Evolutionary conservation across 2,329 filamentous ascomycete species (phyloP), one percentile per base, ranked within the genome.

Genomic region (Aureobasidium mangrovei): DNA sequence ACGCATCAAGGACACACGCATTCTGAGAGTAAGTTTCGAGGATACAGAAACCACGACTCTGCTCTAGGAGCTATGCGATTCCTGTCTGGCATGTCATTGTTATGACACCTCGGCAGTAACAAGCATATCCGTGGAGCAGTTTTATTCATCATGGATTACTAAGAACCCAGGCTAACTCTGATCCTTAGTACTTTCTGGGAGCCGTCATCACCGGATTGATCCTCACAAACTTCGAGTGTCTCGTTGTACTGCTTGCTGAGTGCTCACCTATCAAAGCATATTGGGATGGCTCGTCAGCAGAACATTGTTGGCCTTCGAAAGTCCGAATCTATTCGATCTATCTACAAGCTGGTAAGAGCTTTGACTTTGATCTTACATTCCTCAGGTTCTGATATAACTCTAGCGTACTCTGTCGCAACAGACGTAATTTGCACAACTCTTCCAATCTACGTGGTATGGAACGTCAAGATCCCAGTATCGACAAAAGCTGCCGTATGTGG

Each of bases 1-100:
- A 3, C 67, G 72, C 10, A 72, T 74, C 60, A 72, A 73, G n/a
- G 46, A 49, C n/a, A 49, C 36, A n/a, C 35, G 35, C 6, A 31
- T 32, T 24, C 8, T 49, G 10, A 49, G 36, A 32, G 18, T 18
- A 18, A 18, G 18, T 18, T 18, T 18, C 18, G 18, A 18, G 18
- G 18, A 18, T 18, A 18, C 18, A 18, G 18, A 18, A 18, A 18
- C 18, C 18, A 18, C 18, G 18, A 18, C 18, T 18, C 18, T 18
- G 18, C 18, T 18, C 18, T 18, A 18, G 18, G 18, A 18, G 18
- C 18, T 18, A 18, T 18, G 18, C 18, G 18, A 18, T 18, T 18
- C 18, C 18, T 18, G 18, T 18, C 18, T 18, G 18, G 18, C 18
- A 18, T 18, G 18, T 18, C 18, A 18, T 18, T 18, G 18, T 18